Conservation (phyloP, 768 basidiomycete genomes). For the Gelatoporia subvermispora region DNA sequence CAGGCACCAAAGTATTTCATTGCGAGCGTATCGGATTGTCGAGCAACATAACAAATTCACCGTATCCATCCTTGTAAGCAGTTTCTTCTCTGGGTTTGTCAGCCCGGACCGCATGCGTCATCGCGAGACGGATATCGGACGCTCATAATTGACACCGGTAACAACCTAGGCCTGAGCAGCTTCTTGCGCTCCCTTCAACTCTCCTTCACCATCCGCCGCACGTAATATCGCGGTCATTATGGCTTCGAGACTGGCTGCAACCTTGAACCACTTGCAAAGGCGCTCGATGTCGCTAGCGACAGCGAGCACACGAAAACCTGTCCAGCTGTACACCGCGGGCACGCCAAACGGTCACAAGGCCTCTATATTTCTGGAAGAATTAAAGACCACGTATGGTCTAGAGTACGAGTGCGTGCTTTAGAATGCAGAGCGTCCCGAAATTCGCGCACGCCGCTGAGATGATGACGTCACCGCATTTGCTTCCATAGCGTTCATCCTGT, state of each 20-base stretch:
- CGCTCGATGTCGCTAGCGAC: slow-evolving; percentile 4
- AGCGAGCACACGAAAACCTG: slow-evolving; percentile 8
- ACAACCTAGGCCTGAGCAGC: too few relatives aligned
- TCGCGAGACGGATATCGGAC: too few relatives aligned
- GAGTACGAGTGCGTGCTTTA: slow-evolving; percentile 43
- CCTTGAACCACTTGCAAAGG: background rate
- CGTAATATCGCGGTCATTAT: background rate
- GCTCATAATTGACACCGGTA: too few relatives aligned
- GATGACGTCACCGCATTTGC: background rate
- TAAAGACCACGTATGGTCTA: slow-evolving; percentile 36
- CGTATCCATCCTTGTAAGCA: too few relatives aligned
- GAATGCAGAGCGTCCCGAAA: background rate
- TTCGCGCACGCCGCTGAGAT: background rate
- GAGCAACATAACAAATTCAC: too few relatives aligned
- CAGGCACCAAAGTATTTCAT: too few relatives aligned
- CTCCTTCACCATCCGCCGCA: too few relatives aligned
- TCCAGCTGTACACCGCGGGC: slow-evolving; percentile 23
- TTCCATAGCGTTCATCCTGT: slow-evolving; percentile 44
- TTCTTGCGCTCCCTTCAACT: too few relatives aligned
- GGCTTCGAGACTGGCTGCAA: too few relatives aligned
- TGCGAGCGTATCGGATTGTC: too few relatives aligned
- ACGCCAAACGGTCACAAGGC: slow-evolving; percentile 53
- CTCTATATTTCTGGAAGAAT: slow-evolving; percentile 52
- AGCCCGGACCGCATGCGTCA: too few relatives aligned
- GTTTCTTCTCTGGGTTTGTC: too few relatives aligned